Percentiles rank a stretch among this genome's conserved stretches.
phyloP scores from a whole-genome alignment of 73 alveolate species.

The Paramecium sonneborni region DNA sequence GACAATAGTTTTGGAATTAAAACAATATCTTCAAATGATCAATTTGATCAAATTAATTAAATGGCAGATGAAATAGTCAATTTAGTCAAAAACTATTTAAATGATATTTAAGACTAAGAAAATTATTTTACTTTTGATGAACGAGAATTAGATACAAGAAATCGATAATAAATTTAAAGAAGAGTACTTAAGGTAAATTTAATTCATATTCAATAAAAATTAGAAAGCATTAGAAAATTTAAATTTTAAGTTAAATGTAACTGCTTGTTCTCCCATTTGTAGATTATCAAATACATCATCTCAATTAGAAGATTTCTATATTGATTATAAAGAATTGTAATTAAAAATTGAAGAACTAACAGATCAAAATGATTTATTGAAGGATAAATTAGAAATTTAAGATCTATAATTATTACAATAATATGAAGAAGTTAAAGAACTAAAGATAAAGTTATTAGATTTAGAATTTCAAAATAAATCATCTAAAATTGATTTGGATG shows the following conservation, averaged over 20 bases:
- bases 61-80: constrained; percentile 24
- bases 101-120: neutral
- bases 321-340: neutral
- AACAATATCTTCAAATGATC: neutral
- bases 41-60: neutral
- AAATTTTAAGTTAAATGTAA: neutral
- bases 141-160: neutral
- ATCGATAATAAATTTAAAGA: neutral
- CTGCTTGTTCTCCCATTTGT: neutral
- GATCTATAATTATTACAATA: neutral
- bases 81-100: constrained; percentile 9
- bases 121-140: constrained; percentile 35
- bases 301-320: neutral
- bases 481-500: neutral
- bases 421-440: neutral
- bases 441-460: neutral
- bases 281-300: neutral
- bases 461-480: neutral
- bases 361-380: neutral
- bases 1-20: neutral
- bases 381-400: constrained; percentile 9
- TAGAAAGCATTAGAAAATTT: constrained; percentile 38
- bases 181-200: neutral
- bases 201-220: neutral
- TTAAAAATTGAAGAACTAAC: neutral